Percentiles rank a stretch among this genome's conserved stretches.
These are phyloP conservation scores for Cochlearia excelsa DNA, from an alignment of 345 rosid genomes.

Conservation along the genomic window DNA sequence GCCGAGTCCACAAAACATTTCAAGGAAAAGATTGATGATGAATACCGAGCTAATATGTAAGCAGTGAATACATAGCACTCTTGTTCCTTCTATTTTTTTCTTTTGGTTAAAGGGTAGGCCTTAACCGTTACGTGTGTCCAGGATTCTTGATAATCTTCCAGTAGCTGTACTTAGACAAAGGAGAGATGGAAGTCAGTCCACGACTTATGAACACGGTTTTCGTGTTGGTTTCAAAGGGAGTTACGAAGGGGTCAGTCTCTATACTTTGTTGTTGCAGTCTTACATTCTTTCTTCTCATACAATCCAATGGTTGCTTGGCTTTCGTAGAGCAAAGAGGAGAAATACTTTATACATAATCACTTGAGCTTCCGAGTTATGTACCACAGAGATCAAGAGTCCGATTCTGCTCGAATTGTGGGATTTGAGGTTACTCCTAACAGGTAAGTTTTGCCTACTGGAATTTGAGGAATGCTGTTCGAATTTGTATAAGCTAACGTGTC, in stretches of 20 bases:
- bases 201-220: conserved; percentile 91
- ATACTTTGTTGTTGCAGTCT: conserved; percentile 1
- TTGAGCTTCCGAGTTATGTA: conserved; percentile 89
- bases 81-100: not conserved
- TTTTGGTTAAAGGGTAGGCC: not conserved
- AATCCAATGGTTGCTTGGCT: conserved; percentile 15
- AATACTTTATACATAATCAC: conserved; percentile 86
- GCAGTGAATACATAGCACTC: conserved; percentile 14
- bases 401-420: conserved; percentile 87
- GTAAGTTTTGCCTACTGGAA: conserved; percentile 31
- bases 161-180: conserved; percentile 92
- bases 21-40: conserved; percentile 91
- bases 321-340: conserved; percentile 84
- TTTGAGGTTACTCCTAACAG: conserved; percentile 94
- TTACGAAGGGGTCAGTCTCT: conserved; percentile 59
- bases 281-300: conserved; percentile 6
- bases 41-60: conserved; percentile 86
- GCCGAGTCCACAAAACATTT: conserved; percentile 70
- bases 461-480: no score
- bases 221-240: conserved; percentile 96
- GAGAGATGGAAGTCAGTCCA: conserved; percentile 81
- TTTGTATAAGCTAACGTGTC: not conserved
- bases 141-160: conserved; percentile 98
- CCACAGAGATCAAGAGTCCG: conserved; percentile 75
- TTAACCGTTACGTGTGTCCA: conserved; percentile 37